These are phyloP conservation scores for Acer yangbiense DNA, from an alignment of 345 rosid species.

Conservation along the genomic window DNA sequence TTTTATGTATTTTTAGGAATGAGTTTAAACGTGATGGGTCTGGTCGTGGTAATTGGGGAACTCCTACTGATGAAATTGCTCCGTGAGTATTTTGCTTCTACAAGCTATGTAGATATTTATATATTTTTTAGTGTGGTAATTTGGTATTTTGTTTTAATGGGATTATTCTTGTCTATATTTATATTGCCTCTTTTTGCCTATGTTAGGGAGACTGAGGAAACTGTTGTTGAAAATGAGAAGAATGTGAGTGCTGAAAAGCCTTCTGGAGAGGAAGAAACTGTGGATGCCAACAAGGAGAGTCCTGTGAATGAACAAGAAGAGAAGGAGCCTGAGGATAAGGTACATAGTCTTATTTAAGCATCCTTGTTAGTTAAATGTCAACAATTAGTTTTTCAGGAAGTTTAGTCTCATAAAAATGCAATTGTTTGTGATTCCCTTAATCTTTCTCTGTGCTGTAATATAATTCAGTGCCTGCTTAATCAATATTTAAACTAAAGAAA, in stretches of 20 bases:
- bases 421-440: not conserved
- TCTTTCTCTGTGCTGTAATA: not conserved
- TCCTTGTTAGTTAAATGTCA: not conserved
- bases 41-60: conserved; percentile 98
- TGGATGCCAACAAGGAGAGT: conserved; percentile 71
- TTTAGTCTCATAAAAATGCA: not conserved
- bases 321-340: conserved; percentile 92
- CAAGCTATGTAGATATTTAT: not conserved
- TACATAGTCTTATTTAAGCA: conserved; percentile 16
- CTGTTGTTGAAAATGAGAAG: conserved; percentile 54
- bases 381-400: not conserved
- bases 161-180: not conserved
- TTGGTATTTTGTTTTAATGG: not conserved
- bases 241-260: conserved; percentile 57
- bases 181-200: conserved; percentile 18
- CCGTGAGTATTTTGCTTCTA: conserved; percentile 43
- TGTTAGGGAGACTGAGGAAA: conserved; percentile 70
- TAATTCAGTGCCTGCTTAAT: not conserved
- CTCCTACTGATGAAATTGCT: conserved; percentile 69
- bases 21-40: conserved; percentile 86
- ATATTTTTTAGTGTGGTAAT: not conserved
- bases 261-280: conserved; percentile 58
- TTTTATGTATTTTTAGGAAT: conserved; percentile 40
- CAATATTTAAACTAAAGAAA: not conserved
- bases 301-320: conserved; percentile 57